Evolutionary conservation across 306 rosid species (phyloP).

Genomic region (Casuarina glauca): DNA sequence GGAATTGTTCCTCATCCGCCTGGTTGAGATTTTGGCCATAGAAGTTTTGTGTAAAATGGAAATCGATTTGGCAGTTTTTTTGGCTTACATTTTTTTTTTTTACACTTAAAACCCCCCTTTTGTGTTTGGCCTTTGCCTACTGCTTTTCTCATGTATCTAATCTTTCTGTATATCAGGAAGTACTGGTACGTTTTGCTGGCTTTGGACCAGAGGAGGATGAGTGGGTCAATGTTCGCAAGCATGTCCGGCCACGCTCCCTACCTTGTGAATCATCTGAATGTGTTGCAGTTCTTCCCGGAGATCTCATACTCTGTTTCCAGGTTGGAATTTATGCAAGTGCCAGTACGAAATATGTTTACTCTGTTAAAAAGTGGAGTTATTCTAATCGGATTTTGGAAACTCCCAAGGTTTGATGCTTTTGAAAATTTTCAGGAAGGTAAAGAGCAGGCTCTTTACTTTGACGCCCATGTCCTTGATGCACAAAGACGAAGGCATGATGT

Average conservation of each 20-base stretch:
- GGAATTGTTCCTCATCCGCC: not conserved
- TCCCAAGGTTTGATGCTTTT: not conserved
- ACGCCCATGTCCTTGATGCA: constrained; percentile 97
- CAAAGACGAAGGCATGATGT: constrained; percentile 98
- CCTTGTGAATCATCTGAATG: constrained; percentile 99
- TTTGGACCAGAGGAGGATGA: constrained; percentile 98
- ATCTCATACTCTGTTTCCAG: constrained; percentile 97
- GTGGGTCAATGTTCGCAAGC: constrained; percentile 80
- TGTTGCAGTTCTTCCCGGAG: constrained; percentile 95
- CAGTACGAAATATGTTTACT: constrained; percentile 13
- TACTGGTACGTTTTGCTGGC: constrained; percentile 84
- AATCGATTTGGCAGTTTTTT: not conserved
- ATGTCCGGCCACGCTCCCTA: constrained; percentile 89
- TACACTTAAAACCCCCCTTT: too few species aligned
- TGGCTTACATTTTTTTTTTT: not conserved
- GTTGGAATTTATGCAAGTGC: constrained; percentile 38
- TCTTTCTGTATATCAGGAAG: constrained; percentile 64
- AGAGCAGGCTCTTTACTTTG: constrained; percentile 98
- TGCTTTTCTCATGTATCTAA: constrained; percentile 9
- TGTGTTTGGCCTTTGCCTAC: not conserved
- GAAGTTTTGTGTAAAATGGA: not conserved
- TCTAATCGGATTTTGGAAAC: constrained; percentile 23
- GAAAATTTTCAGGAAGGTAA: constrained; percentile 78
- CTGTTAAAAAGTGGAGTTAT: not conserved
- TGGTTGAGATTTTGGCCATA: not conserved